Evolutionary conservation across 2,329 filamentous ascomycete genomes (phyloP).

Genomic region (Xylaria sp.): DNA sequence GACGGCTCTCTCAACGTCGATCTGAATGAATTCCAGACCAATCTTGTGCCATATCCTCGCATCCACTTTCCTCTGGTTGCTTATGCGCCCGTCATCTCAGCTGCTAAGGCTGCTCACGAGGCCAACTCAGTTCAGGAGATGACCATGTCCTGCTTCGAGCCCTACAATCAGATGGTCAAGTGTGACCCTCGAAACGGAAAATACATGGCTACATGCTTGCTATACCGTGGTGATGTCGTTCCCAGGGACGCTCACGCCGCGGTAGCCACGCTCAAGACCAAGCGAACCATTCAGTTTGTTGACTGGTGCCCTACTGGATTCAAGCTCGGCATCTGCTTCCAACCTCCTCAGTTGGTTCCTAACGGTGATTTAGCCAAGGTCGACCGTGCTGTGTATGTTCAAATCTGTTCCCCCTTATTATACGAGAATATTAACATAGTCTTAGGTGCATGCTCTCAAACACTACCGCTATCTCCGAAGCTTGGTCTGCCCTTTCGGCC

Average conservation of each 20-base stretch:
- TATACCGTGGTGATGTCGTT: slow-evolving; percentile 98
- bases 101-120: slow-evolving; percentile 96
- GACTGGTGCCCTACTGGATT: slow-evolving; percentile 99
- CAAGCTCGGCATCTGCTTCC: slow-evolving; percentile 99
- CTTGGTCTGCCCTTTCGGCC: slow-evolving; percentile 93
- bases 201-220: slow-evolving; percentile 98
- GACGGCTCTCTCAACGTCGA: slow-evolving; percentile 99
- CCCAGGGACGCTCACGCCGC: slow-evolving; percentile 94
- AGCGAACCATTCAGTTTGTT: slow-evolving; percentile 98
- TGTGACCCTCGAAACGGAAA: slow-evolving; percentile 98
- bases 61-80: slow-evolving; percentile 99
- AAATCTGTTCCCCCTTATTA: slow-evolving; percentile 57
- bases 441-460: slow-evolving; percentile 95
- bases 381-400: slow-evolving; percentile 94
- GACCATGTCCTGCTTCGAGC: slow-evolving; percentile 99
- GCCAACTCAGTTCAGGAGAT: slow-evolving; percentile 98
- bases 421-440: slow-evolving; percentile 32
- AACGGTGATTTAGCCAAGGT: slow-evolving; percentile 98
- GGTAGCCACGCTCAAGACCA: slow-evolving; percentile 97
- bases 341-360: slow-evolving; percentile 93
- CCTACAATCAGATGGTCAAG: slow-evolving; percentile 99
- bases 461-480: slow-evolving; percentile 98
- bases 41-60: slow-evolving; percentile 97
- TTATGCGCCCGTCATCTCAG: slow-evolving; percentile 93
- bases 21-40: slow-evolving; percentile 99